Evolutionary conservation across 2,329 filamentous ascomycete genomes (phyloP).

Genomic region (Aspergillus latus): DNA sequence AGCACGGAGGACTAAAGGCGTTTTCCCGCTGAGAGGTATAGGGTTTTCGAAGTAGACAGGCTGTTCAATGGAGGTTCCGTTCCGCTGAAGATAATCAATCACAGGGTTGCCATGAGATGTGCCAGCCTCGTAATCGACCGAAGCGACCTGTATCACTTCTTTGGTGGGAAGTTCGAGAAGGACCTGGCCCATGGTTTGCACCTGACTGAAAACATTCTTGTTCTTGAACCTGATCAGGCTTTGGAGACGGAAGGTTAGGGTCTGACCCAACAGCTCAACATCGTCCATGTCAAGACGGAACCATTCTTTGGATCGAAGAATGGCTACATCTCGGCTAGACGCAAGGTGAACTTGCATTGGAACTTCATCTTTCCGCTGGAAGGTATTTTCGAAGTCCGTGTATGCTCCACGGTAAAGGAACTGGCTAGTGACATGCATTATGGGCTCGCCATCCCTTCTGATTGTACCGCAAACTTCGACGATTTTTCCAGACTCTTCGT

Average conservation of each 20-base stretch:
- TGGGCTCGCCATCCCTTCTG: slow-evolving; percentile 73
- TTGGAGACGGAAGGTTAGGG: slow-evolving; percentile 91
- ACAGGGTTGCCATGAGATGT: slow-evolving; percentile 94
- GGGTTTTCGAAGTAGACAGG: slow-evolving; percentile 96
- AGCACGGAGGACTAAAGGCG: slow-evolving; percentile 81
- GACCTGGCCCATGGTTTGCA: slow-evolving; percentile 89
- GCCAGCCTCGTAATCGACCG: slow-evolving; percentile 90
- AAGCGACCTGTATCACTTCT: slow-evolving; percentile 96
- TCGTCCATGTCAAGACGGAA: slow-evolving; percentile 84
- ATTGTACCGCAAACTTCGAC: slow-evolving; percentile 98
- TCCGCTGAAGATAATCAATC: slow-evolving; percentile 89
- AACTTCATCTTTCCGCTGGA: slow-evolving; percentile 95
- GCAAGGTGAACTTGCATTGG: slow-evolving; percentile 89
- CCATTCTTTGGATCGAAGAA: slow-evolving; percentile 96
- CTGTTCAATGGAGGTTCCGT: slow-evolving; percentile 91
- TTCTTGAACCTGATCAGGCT: slow-evolving; percentile 94
- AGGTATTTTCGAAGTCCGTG: slow-evolving; percentile 94
- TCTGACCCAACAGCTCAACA: slow-evolving; percentile 86
- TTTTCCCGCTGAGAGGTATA: slow-evolving; percentile 91
- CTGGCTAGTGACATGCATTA: slow-evolving; percentile 98
- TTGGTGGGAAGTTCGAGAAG: slow-evolving; percentile 93
- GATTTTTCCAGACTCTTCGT: slow-evolving; percentile 98
- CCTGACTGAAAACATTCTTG: slow-evolving; percentile 83
- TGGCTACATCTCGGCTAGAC: slow-evolving; percentile 86
- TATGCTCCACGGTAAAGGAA: slow-evolving; percentile 95